Conservation (phyloP, 2,329 filamentous ascomycete species). For the Alternaria sp. region DNA sequence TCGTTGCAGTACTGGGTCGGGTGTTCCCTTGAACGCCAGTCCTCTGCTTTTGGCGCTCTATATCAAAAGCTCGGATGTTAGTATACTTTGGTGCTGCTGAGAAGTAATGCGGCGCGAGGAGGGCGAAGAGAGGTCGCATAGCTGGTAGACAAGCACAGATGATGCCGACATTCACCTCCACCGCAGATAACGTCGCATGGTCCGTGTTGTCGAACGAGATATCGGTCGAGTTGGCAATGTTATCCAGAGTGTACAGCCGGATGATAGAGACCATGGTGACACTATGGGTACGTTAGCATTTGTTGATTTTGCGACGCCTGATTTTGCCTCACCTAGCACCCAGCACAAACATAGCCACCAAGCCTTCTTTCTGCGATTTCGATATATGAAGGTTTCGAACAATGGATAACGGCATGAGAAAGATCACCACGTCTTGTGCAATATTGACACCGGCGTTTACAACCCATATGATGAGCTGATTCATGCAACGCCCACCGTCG, state of each 20-base stretch:
- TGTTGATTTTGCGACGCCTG: neutral
- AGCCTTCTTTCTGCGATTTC: slow-evolving; percentile 46
- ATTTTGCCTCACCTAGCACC: slow-evolving; percentile 48
- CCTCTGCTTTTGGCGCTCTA: slow-evolving; percentile 34
- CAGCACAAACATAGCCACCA: slow-evolving; percentile 51
- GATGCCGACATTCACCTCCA: slow-evolving; percentile 48
- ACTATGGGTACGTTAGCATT: slow-evolving; percentile 28
- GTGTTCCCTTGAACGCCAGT: slow-evolving; percentile 21
- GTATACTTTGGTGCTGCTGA: slow-evolving; percentile 28
- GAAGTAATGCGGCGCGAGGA: slow-evolving; percentile 53
- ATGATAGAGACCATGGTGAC: slow-evolving; percentile 48
- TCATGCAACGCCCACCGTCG: slow-evolving; percentile 40
- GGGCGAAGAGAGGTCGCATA: slow-evolving; percentile 45
- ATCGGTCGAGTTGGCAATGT: slow-evolving; percentile 40
- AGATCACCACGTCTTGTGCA: slow-evolving; percentile 43
- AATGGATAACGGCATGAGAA: slow-evolving; percentile 45
- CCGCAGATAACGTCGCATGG: slow-evolving; percentile 43
- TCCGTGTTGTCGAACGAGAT: slow-evolving; percentile 46
- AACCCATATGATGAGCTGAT: slow-evolving; percentile 44
- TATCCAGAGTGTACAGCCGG: slow-evolving; percentile 43
- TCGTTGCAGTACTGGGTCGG: slow-evolving; percentile 12
- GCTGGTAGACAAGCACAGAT: slow-evolving; percentile 49
- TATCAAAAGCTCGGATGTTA: slow-evolving; percentile 26
- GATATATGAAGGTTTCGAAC: slow-evolving; percentile 46
- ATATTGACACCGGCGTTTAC: slow-evolving; percentile 46